Conservation (phyloP, 1,139 yeast species). For the Torulaspora pretoriensis region DNA sequence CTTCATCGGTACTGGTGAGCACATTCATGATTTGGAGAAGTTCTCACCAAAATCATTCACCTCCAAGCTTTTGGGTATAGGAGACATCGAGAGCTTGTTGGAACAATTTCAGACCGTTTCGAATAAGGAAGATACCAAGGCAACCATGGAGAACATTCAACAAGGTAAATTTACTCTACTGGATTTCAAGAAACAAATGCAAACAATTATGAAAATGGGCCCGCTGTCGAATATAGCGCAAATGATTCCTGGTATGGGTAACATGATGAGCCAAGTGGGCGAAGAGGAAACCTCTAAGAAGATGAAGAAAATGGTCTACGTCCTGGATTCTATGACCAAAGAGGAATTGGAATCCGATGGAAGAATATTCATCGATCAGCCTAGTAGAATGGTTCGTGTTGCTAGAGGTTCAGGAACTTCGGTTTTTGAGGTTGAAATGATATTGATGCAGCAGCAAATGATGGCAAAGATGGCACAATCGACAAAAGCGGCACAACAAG, state of each 20-base stretch:
- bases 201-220: constrained; percentile 93
- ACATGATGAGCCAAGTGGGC: constrained; percentile 80
- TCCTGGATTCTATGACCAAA: constrained; percentile 95
- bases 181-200: constrained; percentile 93
- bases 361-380: constrained; percentile 69
- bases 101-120: constrained; percentile 83
- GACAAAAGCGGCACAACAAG: constrained; percentile 51
- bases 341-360: constrained; percentile 92
- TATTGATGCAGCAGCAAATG: constrained; percentile 85
- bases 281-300: constrained; percentile 84
- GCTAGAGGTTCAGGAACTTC: constrained; percentile 97
- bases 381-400: constrained; percentile 80
- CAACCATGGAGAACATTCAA: constrained; percentile 86
- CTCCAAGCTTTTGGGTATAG: constrained; percentile 87
- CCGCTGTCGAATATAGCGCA: constrained; percentile 89
- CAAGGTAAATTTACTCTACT: constrained; percentile 91
- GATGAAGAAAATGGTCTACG: constrained; percentile 83
- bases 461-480: constrained; percentile 91
- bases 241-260: constrained; percentile 93
- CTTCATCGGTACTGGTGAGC: constrained; percentile 98
- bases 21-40: constrained; percentile 85
- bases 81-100: constrained; percentile 89
- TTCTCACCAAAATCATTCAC: constrained; percentile 88
- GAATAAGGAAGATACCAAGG: constrained; percentile 78
- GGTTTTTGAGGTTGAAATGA: constrained; percentile 90